Base-by-base conservation (phyloP, 2,329 filamentous ascomycete genomes). In the Metarhizium brunneum region DNA sequence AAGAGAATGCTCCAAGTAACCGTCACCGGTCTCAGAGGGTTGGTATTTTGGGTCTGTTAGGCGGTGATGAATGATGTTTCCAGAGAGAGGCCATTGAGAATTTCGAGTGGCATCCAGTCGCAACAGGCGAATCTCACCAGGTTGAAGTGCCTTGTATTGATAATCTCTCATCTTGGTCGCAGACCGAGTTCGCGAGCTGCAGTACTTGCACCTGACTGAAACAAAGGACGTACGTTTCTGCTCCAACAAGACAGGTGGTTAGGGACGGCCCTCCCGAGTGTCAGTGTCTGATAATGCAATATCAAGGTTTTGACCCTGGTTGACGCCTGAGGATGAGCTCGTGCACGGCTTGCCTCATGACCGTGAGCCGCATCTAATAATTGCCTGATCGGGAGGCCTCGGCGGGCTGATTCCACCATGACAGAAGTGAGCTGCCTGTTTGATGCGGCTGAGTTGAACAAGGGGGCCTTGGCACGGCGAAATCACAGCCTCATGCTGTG, bases 101-200 rank as follows among this genome's bases (percentile, higher is more conserved):
- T 40, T 6, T 16, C 13, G 30, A 13, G 16, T 29, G 25, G 52
- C 47, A 18, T 58, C 54, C 18, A 58, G 57, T 14, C 35, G 49
- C 54, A 58, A 53, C 18, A 56, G 36, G 16, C 57, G 54, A 32
- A 58, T 58, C 49, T 58, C 57, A 18, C 48, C 54, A 18, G 43
- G 52, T 6, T 40, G 40, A 2, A 58, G 35, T 25, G 45, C 43
- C 14, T 50, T 35, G 35, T 56, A 58, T 25, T 53, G 38, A 45
- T 58, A 56, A 20, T 29, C 32, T 29, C 29, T 29, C 57, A 56
- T 56, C 20, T 48, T 45, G 16, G 16, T 45, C 10, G n/a, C 42
- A 45, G 42, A 45, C 6, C 10, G 32, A 35, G 32, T 35, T 35
- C 2, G 10, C 6, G 32, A 35, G 6, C 32, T 25, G 25, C 25